Conservation (phyloP, 768 basidiomycete genomes). For the Trametes villosa region DNA sequence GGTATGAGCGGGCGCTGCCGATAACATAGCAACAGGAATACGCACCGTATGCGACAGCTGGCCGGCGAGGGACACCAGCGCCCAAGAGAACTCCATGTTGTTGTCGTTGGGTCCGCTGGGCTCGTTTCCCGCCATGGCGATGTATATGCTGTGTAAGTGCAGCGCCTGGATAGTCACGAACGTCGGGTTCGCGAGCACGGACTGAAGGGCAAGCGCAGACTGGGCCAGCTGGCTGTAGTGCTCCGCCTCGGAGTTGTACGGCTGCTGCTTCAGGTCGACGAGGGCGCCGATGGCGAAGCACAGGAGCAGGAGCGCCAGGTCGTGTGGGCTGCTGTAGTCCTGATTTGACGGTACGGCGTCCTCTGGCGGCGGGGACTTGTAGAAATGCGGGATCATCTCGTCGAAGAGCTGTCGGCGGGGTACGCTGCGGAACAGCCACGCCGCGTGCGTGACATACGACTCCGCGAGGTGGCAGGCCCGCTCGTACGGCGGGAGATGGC, state of each 20-base stretch:
- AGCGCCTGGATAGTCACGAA: constrained; percentile 72
- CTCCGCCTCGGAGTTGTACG: constrained; percentile 44
- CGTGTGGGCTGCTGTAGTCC: constrained; percentile 45
- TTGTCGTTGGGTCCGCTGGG: constrained; percentile 57
- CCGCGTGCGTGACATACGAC: constrained; percentile 51
- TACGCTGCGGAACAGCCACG: constrained; percentile 57
- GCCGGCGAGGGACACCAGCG: constrained; percentile 54
- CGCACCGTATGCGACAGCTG: constrained; percentile 65
- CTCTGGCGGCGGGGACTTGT: constrained; percentile 36
- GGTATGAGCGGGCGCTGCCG: not conserved
- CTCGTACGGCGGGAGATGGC: constrained; percentile 57
- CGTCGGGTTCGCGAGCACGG: constrained; percentile 73
- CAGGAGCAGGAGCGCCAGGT: constrained; percentile 37
- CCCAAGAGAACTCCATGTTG: constrained; percentile 46
- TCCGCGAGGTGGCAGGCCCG: constrained; percentile 50
- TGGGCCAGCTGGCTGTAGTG: constrained; percentile 69
- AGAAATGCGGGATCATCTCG: constrained; percentile 65
- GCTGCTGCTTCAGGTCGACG: constrained; percentile 35
- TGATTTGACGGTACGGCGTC: constrained; percentile 25
- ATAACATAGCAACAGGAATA: constrained; percentile 30
- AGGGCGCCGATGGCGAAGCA: constrained; percentile 39
- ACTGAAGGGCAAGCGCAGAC: constrained; percentile 67
- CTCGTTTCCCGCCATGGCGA: constrained; percentile 70
- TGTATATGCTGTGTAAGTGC: constrained; percentile 70
- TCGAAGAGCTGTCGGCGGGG: constrained; percentile 59